A percentile compares a stretch with the other conserved stretches of the same genome.
Conservation (phyloP, 2,329 filamentous ascomycete species). For the Kalaharituber pfeilii region DNA sequence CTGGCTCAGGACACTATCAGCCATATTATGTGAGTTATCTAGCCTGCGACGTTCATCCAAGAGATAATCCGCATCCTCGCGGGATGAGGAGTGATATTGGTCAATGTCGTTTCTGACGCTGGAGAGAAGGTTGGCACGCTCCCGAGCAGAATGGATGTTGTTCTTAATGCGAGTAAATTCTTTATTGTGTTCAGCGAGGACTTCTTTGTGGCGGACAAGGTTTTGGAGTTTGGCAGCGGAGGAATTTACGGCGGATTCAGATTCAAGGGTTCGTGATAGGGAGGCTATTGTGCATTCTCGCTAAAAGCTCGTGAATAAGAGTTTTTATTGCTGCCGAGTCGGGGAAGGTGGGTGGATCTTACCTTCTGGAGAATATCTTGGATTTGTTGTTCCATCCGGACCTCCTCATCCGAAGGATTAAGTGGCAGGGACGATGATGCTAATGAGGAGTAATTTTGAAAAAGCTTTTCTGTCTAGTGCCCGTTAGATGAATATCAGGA, state of each 20-base stretch:
- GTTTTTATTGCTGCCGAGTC: not conserved
- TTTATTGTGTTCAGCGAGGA: slow-evolving; percentile 68
- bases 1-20: slow-evolving; percentile 80
- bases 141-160: slow-evolving; percentile 58
- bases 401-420: slow-evolving; percentile 74
- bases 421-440: slow-evolving; percentile 59
- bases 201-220: slow-evolving; percentile 74
- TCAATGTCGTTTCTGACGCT: slow-evolving; percentile 86
- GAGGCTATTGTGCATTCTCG: slow-evolving; percentile 67
- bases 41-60: slow-evolving; percentile 70
- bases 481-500: not conserved
- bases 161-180: slow-evolving; percentile 61
- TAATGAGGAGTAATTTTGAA: slow-evolving; percentile 71
- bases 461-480: slow-evolving; percentile 26
- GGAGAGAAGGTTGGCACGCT: slow-evolving; percentile 74
- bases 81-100: slow-evolving; percentile 54
- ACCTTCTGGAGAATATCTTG: slow-evolving; percentile 73
- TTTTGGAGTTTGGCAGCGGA: slow-evolving; percentile 97
- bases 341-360: slow-evolving; percentile 18
- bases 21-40: slow-evolving; percentile 76
- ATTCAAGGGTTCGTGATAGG: slow-evolving; percentile 77
- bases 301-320: slow-evolving; percentile 31
- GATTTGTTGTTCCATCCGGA: slow-evolving; percentile 59
- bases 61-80: slow-evolving; percentile 85
- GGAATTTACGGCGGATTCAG: slow-evolving; percentile 67